phyloP scores from a whole-genome alignment of 1,284 basidiomycete species.

The Apiotrichum siamense region DNA sequence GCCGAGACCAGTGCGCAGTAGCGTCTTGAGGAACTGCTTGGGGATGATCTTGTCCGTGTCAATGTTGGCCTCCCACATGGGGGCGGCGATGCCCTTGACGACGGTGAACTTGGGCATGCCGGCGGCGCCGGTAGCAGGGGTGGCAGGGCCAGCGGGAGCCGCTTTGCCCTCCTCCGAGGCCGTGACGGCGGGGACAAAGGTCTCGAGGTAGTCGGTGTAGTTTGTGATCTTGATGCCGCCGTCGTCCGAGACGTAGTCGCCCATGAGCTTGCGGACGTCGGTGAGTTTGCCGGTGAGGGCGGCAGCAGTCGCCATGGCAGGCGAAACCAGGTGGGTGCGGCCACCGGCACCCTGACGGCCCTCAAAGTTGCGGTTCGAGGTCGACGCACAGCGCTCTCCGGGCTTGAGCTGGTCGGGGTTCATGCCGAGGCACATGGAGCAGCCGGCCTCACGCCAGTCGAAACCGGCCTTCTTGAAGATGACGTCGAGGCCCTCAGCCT shows the following conservation, averaged over 20 bases:
- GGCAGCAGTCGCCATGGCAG: conserved; percentile 93
- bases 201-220: conserved; percentile 68
- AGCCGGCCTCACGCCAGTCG: conserved; percentile 95
- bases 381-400: conserved; percentile 88
- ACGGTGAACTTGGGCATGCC: conserved; percentile 69
- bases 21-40: conserved; percentile 90
- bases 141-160: conserved; percentile 51
- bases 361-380: conserved; percentile 96
- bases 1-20: conserved; percentile 89
- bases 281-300: conserved; percentile 82
- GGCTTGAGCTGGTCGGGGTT: conserved; percentile 90
- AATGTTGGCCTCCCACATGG: conserved; percentile 85
- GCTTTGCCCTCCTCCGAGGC: conserved; percentile 44
- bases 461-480: conserved; percentile 93
- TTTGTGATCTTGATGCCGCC: conserved; percentile 61
- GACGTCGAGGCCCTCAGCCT: conserved; percentile 83
- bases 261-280: conserved; percentile 78
- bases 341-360: conserved; percentile 87
- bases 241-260: conserved; percentile 49
- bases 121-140: conserved; percentile 49
- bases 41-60: conserved; percentile 98
- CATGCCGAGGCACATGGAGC: conserved; percentile 98
- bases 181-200: conserved; percentile 57
- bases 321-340: conserved; percentile 85
- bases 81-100: conserved; percentile 77